phyloP scores from a whole-genome alignment of 352 stramenopile genomes.

The Phytopythium montanum region DNA sequence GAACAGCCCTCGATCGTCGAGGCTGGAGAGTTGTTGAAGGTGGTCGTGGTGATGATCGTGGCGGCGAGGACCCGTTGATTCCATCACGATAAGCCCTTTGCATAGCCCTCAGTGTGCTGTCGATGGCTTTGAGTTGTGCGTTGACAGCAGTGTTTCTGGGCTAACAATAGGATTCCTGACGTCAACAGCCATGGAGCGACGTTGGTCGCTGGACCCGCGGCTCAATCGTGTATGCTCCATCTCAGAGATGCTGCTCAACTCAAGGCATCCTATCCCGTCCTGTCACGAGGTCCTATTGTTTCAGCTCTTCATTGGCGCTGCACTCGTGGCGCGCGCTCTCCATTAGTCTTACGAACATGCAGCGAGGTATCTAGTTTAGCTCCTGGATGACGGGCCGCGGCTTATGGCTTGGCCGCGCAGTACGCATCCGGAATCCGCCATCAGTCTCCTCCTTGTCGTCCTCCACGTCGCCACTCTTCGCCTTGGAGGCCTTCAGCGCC shows the following conservation, averaged over 20 bases:
- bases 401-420: conserved; percentile 35
- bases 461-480: background rate
- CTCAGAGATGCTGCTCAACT: too few species aligned
- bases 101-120: background rate
- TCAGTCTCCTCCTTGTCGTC: background rate
- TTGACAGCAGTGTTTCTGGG: background rate
- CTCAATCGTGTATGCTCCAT: too few species aligned
- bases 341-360: background rate
- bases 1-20: background rate
- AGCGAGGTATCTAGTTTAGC: conserved; percentile 38
- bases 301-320: background rate
- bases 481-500: conserved; percentile 14
- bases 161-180: background rate
- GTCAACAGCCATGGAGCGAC: too few species aligned
- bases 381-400: conserved; percentile 69
- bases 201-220: too few species aligned
- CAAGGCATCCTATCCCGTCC: too few species aligned
- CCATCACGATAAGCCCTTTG: background rate
- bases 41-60: too few species aligned
- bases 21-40: background rate
- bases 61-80: background rate
- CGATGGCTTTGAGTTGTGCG: background rate
- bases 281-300: too few species aligned
- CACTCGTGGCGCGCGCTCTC: background rate
- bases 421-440: conserved; percentile 24